Evolutionary conservation across 2,329 filamentous ascomycete genomes (phyloP).

Genomic region (Seiridium unicorne): DNA sequence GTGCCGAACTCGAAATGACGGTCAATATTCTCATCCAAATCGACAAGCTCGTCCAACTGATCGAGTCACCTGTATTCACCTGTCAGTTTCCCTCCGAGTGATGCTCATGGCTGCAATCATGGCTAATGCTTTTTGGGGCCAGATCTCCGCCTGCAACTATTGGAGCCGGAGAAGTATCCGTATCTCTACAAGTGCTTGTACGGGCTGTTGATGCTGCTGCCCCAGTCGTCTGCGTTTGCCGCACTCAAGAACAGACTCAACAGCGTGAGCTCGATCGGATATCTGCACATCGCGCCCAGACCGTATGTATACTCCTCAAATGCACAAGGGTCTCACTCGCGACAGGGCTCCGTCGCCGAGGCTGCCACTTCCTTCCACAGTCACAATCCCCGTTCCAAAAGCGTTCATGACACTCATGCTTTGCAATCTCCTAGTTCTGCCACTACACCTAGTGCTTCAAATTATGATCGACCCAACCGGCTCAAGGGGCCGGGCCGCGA

Average conservation of each 20-base stretch:
- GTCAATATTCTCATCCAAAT: constrained; percentile 99
- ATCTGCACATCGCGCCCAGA: constrained; percentile 79
- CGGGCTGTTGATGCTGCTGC: constrained; percentile 94
- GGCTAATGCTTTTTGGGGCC: not conserved
- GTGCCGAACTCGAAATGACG: constrained; percentile 96
- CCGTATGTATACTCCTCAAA: constrained; percentile 57
- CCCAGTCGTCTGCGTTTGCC: constrained; percentile 94
- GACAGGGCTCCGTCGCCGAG: constrained; percentile 32
- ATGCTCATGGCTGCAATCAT: not conserved
- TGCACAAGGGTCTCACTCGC: constrained; percentile 26
- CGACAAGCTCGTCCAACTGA: constrained; percentile 93
- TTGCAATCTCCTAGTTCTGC: constrained; percentile 36
- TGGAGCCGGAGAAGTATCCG: constrained; percentile 93
- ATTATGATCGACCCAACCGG: constrained; percentile 71
- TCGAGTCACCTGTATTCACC: constrained; percentile 97
- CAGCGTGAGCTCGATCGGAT: constrained; percentile 95
- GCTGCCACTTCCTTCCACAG: constrained; percentile 25
- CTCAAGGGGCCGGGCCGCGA: constrained; percentile 69
- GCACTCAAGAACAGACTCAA: constrained; percentile 95
- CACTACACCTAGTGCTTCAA: constrained; percentile 48
- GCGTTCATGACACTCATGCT: constrained; percentile 34
- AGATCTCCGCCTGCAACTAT: constrained; percentile 91
- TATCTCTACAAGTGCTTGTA: constrained; percentile 98
- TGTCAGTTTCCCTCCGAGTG: constrained; percentile 54
- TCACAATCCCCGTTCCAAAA: constrained; percentile 24